These are phyloP conservation scores for Mentha longifolia DNA, from an alignment of 257 asterid genomes.

Conservation along the genomic window DNA sequence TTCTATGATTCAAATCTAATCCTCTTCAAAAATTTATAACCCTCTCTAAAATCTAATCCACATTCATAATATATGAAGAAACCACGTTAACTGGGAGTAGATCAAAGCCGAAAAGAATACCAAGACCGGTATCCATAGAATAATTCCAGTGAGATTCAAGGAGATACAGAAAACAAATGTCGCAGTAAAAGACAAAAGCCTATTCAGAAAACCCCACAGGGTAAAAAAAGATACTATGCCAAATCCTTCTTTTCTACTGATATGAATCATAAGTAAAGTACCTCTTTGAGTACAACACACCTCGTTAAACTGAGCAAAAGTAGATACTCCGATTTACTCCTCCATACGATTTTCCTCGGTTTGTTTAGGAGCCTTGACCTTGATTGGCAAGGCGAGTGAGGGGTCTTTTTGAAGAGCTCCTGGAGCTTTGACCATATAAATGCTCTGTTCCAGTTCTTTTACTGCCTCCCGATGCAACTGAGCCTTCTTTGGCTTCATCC, in stretches of 20 bases:
- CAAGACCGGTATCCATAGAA: not conserved
- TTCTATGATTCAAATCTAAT: too few species aligned
- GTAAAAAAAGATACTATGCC: not conserved
- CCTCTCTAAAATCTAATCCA: too few species aligned
- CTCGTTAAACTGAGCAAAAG: not conserved
- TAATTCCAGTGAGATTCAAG: not conserved
- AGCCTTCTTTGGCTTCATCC: slow-evolving; percentile 66
- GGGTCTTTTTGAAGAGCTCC: slow-evolving; percentile 44
- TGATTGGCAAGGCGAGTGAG: slow-evolving; percentile 53
- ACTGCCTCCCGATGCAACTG: slow-evolving; percentile 48
- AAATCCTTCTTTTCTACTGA: slow-evolving; percentile 8
- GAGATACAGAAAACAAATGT: not conserved
- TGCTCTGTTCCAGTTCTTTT: slow-evolving; percentile 59
- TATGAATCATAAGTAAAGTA: slow-evolving; percentile 1
- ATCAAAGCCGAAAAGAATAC: too few species aligned
- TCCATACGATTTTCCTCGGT: slow-evolving; percentile 43
- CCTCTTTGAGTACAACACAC: not conserved
- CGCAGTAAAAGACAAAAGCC: not conserved
- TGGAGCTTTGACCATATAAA: slow-evolving; percentile 71
- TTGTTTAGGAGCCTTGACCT: slow-evolving; percentile 40
- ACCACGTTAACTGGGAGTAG: too few species aligned
- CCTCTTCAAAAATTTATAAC: too few species aligned
- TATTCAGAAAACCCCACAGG: slow-evolving; percentile 1
- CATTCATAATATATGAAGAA: too few species aligned
- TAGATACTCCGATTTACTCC: slow-evolving; percentile 34